These are phyloP conservation scores for Plectosphaerella sp. DNA, from an alignment of 2,329 filamentous ascomycete genomes.

Conservation along the genomic window DNA sequence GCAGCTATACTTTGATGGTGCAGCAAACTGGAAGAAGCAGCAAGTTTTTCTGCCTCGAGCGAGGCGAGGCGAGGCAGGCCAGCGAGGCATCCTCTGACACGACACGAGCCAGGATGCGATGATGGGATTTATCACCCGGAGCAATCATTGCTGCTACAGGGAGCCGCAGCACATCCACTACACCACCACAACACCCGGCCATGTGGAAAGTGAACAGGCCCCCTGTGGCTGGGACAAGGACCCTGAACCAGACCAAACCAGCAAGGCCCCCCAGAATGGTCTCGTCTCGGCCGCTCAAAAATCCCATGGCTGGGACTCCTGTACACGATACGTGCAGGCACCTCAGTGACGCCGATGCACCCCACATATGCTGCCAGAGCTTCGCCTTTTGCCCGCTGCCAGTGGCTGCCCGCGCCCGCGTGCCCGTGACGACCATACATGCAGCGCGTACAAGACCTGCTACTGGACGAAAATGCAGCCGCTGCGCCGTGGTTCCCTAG, in stretches of 20 bases:
- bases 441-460: conserved; percentile 4
- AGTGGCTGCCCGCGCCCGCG: conserved; percentile 2
- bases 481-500: conserved; percentile 4
- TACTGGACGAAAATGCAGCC: neutral
- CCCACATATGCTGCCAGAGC: neutral
- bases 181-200: no score
- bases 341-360: neutral
- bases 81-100: no score
- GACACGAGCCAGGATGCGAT: neutral
- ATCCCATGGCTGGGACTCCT: neutral
- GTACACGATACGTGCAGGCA: neutral
- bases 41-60: conserved; percentile 2
- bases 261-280: no score
- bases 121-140: neutral
- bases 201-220: neutral
- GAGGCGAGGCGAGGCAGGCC: no score
- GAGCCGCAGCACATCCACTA: no score
- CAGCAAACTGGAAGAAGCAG: neutral
- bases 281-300: neutral
- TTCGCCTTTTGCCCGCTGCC: neutral
- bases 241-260: no score
- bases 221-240: no score
- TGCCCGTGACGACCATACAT: conserved; percentile 6
- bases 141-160: neutral
- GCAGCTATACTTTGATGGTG: no score